Conservation (phyloP, 2,329 filamentous ascomycete genomes). For the Ilyonectria robusta region DNA sequence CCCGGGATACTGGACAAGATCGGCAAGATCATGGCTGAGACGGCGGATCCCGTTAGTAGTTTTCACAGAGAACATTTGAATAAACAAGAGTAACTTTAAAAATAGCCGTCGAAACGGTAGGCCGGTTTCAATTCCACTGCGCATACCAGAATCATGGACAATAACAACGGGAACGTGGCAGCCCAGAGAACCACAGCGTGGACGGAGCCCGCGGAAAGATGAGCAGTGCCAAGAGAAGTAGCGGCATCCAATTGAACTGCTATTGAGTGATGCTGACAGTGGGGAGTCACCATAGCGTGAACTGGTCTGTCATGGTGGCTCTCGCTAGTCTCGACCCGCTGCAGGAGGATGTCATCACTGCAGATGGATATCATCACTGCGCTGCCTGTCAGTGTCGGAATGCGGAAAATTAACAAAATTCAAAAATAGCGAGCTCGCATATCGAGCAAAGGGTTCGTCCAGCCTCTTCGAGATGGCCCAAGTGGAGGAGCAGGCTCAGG, state of each 20-base stretch:
- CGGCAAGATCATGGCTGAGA: conserved; percentile 35
- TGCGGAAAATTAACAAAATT: not conserved
- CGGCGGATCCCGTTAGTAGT: conserved; percentile 14
- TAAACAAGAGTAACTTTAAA: not conserved
- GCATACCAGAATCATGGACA: not conserved
- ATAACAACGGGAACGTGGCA: not conserved
- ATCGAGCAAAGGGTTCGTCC: not conserved
- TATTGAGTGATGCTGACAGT: not conserved
- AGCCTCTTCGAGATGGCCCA: not conserved
- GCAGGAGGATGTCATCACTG: not conserved
- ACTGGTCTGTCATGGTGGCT: not conserved
- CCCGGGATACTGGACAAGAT: conserved; percentile 35
- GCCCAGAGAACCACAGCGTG: not conserved
- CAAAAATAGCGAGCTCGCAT: not conserved
- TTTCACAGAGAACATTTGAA: conserved; percentile 18
- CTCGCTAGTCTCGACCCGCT: not conserved
- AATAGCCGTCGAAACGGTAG: too few species aligned
- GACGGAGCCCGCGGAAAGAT: not conserved
- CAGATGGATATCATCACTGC: not conserved
- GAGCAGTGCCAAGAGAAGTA: not conserved
- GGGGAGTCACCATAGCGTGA: not conserved
- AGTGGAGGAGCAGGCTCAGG: not conserved
- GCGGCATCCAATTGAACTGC: not conserved
- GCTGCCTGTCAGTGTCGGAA: not conserved
- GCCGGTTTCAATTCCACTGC: too few species aligned